Percentiles rank a stretch among this genome's conserved stretches.
Conservation (phyloP, 2,329 filamentous ascomycete genomes). For the Penicillium sclerotiorum region DNA sequence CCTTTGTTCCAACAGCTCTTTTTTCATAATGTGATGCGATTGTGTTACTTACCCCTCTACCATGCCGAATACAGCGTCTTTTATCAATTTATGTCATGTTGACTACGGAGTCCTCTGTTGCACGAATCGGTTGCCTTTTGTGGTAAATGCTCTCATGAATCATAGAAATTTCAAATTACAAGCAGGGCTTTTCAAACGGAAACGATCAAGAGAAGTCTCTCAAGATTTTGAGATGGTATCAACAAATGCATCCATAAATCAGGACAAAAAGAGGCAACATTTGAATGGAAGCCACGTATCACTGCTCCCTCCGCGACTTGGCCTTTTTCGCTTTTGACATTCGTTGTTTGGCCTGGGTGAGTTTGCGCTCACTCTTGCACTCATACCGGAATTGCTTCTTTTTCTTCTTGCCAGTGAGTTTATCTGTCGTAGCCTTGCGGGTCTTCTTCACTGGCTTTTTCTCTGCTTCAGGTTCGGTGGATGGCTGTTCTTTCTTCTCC, state of each 20-base stretch:
- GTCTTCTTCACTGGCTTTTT: constrained; percentile 53
- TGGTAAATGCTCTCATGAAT: constrained; percentile 15
- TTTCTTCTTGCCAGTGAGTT: constrained; percentile 75
- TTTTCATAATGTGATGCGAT: constrained; percentile 31
- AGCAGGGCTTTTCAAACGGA: neutral
- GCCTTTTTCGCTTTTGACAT: constrained; percentile 72
- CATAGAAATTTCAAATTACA: constrained; percentile 14
- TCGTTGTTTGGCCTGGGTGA: constrained; percentile 63
- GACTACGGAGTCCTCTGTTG: constrained; percentile 18
- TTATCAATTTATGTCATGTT: constrained; percentile 21
- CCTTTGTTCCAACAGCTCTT: constrained; percentile 26
- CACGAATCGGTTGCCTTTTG: constrained; percentile 19
- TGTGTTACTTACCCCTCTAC: constrained; percentile 24
- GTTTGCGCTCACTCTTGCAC: constrained; percentile 76
- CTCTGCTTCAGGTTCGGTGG: constrained; percentile 30
- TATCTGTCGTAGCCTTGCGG: constrained; percentile 47
- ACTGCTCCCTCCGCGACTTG: constrained; percentile 53
- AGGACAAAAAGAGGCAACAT: constrained; percentile 2
- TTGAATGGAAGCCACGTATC: constrained; percentile 15
- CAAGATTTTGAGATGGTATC: constrained; percentile 15
- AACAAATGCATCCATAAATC: neutral
- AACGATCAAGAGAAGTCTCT: neutral
- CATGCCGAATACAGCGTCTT: constrained; percentile 20
- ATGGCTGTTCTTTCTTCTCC: constrained; percentile 32
- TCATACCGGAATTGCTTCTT: constrained; percentile 95